Base-by-base conservation (phyloP, 129 eudicot genomes). In the Oenanthe sinensis region DNA sequence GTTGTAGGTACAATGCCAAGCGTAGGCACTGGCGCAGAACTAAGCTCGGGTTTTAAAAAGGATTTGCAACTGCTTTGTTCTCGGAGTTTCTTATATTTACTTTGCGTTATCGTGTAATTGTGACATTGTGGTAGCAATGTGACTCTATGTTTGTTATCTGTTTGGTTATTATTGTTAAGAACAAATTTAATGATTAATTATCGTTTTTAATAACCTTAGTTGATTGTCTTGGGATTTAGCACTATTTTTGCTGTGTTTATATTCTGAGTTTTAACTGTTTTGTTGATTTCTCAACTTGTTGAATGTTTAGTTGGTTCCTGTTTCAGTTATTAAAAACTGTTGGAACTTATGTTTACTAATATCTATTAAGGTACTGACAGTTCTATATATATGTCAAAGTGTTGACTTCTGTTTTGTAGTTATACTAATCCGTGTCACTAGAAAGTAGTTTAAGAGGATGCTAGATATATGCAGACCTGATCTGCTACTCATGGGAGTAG, bases 21-120 rank as follows among this genome's bases (percentile, higher is more conserved):
- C 96, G 98, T 68, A 88, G 98, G 86, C 98, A 93, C 85, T 93
- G 98, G 98, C 96, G 98, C 81, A 87, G 98, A 48, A 93, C 98
- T 78, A 93, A 93, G 94, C 92, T 93, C 8, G 98, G 98, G 19
- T 93, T 93, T 79, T 92, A 70, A 49, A 83, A 80, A 46, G 14
- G 10, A n/a, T 46, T 45, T n/a, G 52, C 28, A 37, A 19, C 0
- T 22, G 76, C 49, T 40, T 40, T 8, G 49, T 33, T n/a, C 67
- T 71, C n/a, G 33, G 4, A 40, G 75, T 71, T 72, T 72, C 10
- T 20, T 26, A 30, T 24, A 30, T 67, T 67, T 55, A 55, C 65
- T 69, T 73, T 9, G 36, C 3, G 17, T 24, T 26, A n/a, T 20
- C 22, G 7, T 60, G 68, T 60, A 26, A 58, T 46, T 74, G 45